These are phyloP conservation scores for Aegle marmelos DNA, from an alignment of 345 rosid genomes.

Conservation along the genomic window DNA sequence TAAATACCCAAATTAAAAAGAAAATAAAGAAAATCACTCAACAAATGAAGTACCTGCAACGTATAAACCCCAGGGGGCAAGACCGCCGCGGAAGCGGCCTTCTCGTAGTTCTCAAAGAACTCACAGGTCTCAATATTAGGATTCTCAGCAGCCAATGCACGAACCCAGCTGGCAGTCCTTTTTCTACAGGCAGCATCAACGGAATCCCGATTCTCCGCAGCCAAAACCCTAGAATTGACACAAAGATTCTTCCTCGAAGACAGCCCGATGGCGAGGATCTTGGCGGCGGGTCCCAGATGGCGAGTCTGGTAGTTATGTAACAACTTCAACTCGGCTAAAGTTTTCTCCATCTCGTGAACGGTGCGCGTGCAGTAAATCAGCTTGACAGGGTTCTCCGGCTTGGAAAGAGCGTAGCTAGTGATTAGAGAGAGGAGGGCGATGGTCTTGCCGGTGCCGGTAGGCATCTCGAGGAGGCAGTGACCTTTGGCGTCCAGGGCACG, in stretches of 20 bases:
- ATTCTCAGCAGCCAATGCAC: constrained; percentile 71
- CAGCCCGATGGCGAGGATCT: constrained; percentile 72
- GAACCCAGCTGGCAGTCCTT: constrained; percentile 90
- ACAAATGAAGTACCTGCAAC: constrained; percentile 52
- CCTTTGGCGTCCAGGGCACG: constrained; percentile 95
- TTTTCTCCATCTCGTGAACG: constrained; percentile 99
- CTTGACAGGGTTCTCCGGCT: constrained; percentile 67
- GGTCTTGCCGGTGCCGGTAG: constrained; percentile 98
- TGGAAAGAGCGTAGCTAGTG: constrained; percentile 78
- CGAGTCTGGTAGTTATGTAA: constrained; percentile 71
- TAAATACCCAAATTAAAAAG: neutral
- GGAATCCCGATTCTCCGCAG: constrained; percentile 88
- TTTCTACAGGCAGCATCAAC: constrained; percentile 95
- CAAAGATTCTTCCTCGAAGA: constrained; percentile 93
- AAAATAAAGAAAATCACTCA: neutral
- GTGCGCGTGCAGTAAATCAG: constrained; percentile 95
- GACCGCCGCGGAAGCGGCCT: constrained; percentile 66
- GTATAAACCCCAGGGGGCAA: constrained; percentile 97
- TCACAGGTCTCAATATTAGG: constrained; percentile 75
- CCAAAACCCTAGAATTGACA: constrained; percentile 67
- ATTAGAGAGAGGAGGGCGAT: constrained; percentile 90
- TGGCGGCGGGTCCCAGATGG: constrained; percentile 69
- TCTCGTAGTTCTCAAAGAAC: constrained; percentile 81
- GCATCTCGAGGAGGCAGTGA: constrained; percentile 99
- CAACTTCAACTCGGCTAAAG: constrained; percentile 75